Percentiles rank a stretch among this genome's conserved stretches.
phyloP scores from a whole-genome alignment of 2,329 filamentous ascomycete genomes.

The Massarina eburnea region DNA sequence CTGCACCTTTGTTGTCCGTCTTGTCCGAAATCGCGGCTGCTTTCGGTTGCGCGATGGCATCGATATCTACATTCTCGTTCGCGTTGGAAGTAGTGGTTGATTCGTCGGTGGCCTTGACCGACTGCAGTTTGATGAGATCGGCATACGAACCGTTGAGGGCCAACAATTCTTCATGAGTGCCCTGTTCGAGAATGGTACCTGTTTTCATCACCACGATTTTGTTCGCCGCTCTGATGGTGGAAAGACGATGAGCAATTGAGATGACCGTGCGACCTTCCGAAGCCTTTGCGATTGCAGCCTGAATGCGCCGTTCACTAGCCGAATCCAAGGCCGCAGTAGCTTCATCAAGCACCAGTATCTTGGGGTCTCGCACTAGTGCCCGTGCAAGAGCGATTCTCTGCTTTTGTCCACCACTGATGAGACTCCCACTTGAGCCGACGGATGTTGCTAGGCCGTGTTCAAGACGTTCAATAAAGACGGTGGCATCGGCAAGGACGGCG shows the following conservation, averaged over 20 bases:
- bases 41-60: conserved; percentile 23
- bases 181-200: conserved; percentile 41
- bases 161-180: conserved; percentile 37
- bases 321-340: conserved; percentile 64
- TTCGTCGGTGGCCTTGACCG: conserved; percentile 39
- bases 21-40: conserved; percentile 12
- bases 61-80: conserved; percentile 22
- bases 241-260: conserved; percentile 43
- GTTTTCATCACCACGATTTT: conserved; percentile 45
- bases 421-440: conserved; percentile 57
- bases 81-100: conserved; percentile 22
- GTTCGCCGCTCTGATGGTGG: conserved; percentile 39
- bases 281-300: conserved; percentile 42
- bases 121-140: conserved; percentile 53
- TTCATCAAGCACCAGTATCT: conserved; percentile 63
- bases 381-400: conserved; percentile 63
- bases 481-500: conserved; percentile 61
- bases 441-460: conserved; percentile 52
- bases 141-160: conserved; percentile 48
- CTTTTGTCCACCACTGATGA: conserved; percentile 60
- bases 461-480: conserved; percentile 56
- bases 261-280: conserved; percentile 40
- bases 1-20: conserved; percentile 2
- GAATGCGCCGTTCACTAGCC: conserved; percentile 58
- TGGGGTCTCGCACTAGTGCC: conserved; percentile 57